phyloP scores from a whole-genome alignment of 768 basidiomycete species.

The Gautieria morchelliformis region DNA sequence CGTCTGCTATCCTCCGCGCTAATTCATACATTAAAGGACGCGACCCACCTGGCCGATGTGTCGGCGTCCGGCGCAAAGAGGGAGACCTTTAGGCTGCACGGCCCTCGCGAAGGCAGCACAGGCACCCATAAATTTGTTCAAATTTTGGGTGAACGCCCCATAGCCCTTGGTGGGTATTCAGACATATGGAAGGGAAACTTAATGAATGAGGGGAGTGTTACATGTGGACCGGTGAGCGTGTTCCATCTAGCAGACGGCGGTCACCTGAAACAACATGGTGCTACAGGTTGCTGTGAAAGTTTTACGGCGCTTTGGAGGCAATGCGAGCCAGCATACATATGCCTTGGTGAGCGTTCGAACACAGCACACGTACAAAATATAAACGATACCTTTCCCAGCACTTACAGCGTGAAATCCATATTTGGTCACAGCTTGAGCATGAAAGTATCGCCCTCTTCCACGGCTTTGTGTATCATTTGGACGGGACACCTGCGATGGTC shows the following conservation, averaged over 20 bases:
- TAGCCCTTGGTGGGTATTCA: not conserved
- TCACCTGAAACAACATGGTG: not conserved
- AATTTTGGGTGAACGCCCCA: not conserved
- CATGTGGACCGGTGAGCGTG: too few relatives aligned
- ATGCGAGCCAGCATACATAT: not conserved
- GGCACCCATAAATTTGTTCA: too few relatives aligned
- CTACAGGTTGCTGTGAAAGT: conserved; percentile 1
- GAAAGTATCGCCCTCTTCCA: not conserved
- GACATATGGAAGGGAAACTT: too few relatives aligned
- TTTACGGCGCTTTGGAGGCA: too few relatives aligned
- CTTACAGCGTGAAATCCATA: not conserved
- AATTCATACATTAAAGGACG: too few relatives aligned
- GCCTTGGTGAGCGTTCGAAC: not conserved
- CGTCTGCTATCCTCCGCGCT: too few relatives aligned
- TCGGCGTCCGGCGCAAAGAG: too few relatives aligned
- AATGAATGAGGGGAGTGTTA: too few relatives aligned
- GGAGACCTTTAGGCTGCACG: too few relatives aligned
- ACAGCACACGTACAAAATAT: not conserved
- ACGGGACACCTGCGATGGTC: not conserved
- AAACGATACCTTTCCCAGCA: not conserved
- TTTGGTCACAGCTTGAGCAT: not conserved
- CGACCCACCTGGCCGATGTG: too few relatives aligned
- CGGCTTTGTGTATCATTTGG: not conserved
- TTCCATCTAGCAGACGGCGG: too few relatives aligned
- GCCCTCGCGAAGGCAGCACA: too few relatives aligned